These are phyloP conservation scores for Penicillium crustosum DNA, from an alignment of 2,329 filamentous ascomycete species.

Conservation along the genomic window DNA sequence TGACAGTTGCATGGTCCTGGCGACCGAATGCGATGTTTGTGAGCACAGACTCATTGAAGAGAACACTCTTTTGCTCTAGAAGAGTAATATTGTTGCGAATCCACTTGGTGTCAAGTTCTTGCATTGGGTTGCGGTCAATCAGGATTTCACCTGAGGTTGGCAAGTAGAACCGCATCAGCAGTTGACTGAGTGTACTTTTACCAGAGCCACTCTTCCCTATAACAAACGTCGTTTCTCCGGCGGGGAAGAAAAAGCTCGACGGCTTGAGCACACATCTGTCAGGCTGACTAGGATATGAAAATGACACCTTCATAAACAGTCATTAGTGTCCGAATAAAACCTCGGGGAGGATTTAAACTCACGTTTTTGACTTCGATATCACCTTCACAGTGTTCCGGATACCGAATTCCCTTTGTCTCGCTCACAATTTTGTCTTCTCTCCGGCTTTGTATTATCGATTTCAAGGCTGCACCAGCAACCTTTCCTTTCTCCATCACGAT, in stretches of 20 bases:
- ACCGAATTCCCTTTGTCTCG: conserved; percentile 32
- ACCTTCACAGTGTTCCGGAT: conserved; percentile 56
- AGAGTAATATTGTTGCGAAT: conserved; percentile 74
- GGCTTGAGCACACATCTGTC: conserved; percentile 59
- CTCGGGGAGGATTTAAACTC: conserved; percentile 16
- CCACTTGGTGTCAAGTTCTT: conserved; percentile 67
- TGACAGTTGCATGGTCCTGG: conserved; percentile 49
- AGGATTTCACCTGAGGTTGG: conserved; percentile 64
- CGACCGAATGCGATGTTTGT: conserved; percentile 76
- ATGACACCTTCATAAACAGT: conserved; percentile 62
- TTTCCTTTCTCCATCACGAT: conserved; percentile 77
- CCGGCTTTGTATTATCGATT: conserved; percentile 43
- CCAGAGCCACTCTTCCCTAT: conserved; percentile 86
- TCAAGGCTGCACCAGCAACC: conserved; percentile 66
- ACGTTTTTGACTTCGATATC: conserved; percentile 70
- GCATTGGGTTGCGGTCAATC: conserved; percentile 65
- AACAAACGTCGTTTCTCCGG: conserved; percentile 73
- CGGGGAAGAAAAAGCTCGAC: conserved; percentile 67
- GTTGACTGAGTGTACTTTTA: conserved; percentile 82
- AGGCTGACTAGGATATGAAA: conserved; percentile 74
- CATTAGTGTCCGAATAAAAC: neutral
- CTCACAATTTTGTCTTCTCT: conserved; percentile 17
- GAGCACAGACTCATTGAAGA: conserved; percentile 79
- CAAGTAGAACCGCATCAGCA: conserved; percentile 76
- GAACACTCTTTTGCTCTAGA: conserved; percentile 75